phyloP scores from a whole-genome alignment of 768 basidiomycete genomes.

The Dacryopinax spathularia region DNA sequence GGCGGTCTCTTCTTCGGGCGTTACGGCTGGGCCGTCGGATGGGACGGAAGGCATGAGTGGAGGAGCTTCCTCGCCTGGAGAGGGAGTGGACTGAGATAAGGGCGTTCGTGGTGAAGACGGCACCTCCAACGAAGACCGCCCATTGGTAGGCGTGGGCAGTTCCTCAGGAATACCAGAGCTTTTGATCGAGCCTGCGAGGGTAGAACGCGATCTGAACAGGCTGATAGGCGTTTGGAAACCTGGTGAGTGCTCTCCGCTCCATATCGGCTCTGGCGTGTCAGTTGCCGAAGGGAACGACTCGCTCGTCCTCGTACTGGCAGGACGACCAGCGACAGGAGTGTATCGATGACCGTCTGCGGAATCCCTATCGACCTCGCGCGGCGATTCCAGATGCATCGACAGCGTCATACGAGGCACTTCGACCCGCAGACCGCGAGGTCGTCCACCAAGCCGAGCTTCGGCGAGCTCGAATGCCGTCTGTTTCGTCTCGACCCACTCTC shows the following conservation, averaged over 20 bases:
- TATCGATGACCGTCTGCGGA: background rate
- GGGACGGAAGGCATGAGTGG: background rate
- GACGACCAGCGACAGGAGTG: background rate
- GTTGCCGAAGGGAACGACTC: background rate
- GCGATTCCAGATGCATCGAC: background rate
- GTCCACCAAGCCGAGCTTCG: background rate
- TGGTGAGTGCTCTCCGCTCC: background rate
- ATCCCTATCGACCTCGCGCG: background rate
- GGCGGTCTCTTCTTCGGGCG: constrained; percentile 40
- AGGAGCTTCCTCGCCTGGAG: background rate
- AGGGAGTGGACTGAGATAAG: background rate
- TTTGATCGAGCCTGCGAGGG: background rate
- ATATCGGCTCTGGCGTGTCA: background rate
- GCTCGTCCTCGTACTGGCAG: background rate
- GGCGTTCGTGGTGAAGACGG: background rate
- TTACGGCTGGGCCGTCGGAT: background rate
- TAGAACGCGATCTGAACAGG: background rate
- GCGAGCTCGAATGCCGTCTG: constrained; percentile 61
- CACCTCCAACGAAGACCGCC: background rate
- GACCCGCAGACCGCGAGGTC: background rate
- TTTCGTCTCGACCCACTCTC: constrained; percentile 51
- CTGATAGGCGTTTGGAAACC: background rate
- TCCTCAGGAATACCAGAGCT: background rate
- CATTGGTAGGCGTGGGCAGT: background rate
- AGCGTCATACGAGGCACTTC: constrained; percentile 9